Conservation (phyloP, 2,329 filamentous ascomycete genomes). For the Dendrostoma leiphaemia region DNA sequence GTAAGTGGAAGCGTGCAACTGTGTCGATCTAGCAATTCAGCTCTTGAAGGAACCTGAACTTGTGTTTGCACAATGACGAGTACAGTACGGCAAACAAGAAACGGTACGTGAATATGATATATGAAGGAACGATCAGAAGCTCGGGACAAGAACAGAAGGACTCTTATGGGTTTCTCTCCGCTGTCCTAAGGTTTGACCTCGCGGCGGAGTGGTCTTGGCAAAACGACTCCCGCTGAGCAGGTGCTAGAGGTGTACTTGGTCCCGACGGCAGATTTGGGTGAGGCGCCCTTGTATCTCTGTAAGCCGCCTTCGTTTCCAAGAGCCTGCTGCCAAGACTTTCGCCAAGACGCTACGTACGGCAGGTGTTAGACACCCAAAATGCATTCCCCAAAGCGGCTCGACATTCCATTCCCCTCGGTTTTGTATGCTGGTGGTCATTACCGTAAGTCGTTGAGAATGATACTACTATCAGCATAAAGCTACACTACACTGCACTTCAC, state of each 20-base stretch:
- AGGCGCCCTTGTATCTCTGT: neutral
- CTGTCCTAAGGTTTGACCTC: conserved; percentile 2
- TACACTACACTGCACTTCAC: too few relatives aligned
- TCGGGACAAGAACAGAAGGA: neutral
- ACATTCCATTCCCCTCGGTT: too few relatives aligned
- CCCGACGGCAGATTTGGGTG: neutral
- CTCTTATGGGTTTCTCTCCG: conserved; percentile 9
- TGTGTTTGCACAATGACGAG: too few relatives aligned
- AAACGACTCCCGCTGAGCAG: neutral
- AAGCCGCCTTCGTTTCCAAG: too few relatives aligned
- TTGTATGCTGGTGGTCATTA: too few relatives aligned
- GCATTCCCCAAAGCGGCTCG: neutral
- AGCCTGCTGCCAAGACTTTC: neutral
- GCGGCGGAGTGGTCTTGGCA: conserved; percentile 11
- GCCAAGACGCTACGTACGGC: conserved; percentile 2
- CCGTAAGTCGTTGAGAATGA: too few relatives aligned
- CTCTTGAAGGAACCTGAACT: too few relatives aligned
- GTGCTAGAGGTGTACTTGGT: neutral
- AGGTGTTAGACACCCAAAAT: neutral
- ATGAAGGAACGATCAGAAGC: neutral
- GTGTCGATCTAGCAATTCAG: too few relatives aligned
- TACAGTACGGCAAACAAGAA: too few relatives aligned
- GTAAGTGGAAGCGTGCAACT: too few relatives aligned
- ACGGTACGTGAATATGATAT: neutral
- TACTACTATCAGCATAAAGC: too few relatives aligned